Conservation (phyloP, 352 stramenopile species). For the Blastocystis hominis region DNA sequence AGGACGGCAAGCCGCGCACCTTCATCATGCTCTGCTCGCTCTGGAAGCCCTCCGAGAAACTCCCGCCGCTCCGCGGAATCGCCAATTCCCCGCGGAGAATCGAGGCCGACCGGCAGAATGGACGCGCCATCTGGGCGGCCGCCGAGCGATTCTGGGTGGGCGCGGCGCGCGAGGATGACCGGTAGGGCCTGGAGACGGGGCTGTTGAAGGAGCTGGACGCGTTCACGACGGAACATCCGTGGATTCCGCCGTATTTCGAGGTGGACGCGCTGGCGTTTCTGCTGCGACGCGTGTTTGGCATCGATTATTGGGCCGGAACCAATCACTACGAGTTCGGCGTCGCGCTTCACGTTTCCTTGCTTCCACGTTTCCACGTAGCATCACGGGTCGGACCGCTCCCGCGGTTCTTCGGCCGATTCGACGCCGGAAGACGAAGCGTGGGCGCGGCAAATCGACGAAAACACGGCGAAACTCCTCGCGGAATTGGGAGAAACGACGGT, state of each 20-base stretch:
- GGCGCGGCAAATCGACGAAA: background rate
- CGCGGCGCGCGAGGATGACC: background rate
- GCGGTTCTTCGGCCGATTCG: background rate
- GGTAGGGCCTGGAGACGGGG: background rate
- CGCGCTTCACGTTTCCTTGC: background rate
- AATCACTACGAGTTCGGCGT: constrained; percentile 15
- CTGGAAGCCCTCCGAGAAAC: background rate
- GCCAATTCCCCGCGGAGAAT: background rate
- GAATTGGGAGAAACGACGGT: background rate
- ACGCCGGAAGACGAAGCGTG: background rate
- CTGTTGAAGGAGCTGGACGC: background rate
- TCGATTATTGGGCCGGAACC: constrained; percentile 20
- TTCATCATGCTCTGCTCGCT: constrained; percentile 48
- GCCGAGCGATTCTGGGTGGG: background rate
- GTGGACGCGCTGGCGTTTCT: background rate
- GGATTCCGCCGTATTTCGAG: background rate
- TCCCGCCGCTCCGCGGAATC: background rate
- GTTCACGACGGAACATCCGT: background rate
- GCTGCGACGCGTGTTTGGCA: constrained; percentile 16
- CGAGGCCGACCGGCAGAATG: background rate
- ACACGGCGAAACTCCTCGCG: background rate
- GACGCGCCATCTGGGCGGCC: background rate
- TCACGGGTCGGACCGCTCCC: background rate
- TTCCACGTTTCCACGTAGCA: background rate
- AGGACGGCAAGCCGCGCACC: background rate